These are phyloP conservation scores for Chytriomyces sp. DNA, from an alignment of 192 early-diverging fungal species.

Conservation along the genomic window DNA sequence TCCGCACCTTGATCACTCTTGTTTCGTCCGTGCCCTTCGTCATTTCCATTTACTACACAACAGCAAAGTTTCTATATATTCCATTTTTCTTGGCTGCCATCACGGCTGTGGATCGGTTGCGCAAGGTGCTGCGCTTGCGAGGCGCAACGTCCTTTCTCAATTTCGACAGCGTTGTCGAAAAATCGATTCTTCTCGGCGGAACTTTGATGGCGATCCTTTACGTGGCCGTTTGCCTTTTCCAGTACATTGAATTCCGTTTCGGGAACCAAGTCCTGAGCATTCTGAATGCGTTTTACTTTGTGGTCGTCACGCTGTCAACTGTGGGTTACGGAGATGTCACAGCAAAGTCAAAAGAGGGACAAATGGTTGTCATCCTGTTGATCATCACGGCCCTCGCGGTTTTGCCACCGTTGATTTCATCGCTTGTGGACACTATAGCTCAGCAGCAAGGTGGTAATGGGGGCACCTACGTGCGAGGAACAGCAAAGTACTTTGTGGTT, in stretches of 20 bases:
- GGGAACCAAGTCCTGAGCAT: slow-evolving; percentile 19
- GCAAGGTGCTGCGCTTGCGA: slow-evolving; percentile 60
- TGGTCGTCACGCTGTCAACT: slow-evolving; percentile 71
- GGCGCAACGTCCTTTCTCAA: slow-evolving; percentile 17
- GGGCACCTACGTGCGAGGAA: slow-evolving; percentile 39
- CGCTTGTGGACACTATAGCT: slow-evolving; percentile 36
- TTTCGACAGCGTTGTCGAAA: slow-evolving; percentile 51
- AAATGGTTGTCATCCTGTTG: slow-evolving; percentile 63
- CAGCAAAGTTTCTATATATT: slow-evolving; percentile 58
- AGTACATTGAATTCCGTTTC: slow-evolving; percentile 65
- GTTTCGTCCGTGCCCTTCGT: slow-evolving; percentile 63
- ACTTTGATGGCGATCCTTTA: slow-evolving; percentile 63
- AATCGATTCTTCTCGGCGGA: slow-evolving; percentile 57
- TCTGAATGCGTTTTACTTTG: slow-evolving; percentile 53
- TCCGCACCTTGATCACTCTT: slow-evolving; percentile 53
- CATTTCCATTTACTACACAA: slow-evolving; percentile 45
- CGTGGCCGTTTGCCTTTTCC: slow-evolving; percentile 64
- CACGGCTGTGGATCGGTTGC: slow-evolving; percentile 59
- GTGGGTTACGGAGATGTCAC: slow-evolving; percentile 79
- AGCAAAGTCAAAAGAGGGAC: slow-evolving; percentile 55
- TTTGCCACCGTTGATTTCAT: slow-evolving; percentile 58
- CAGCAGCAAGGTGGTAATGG: slow-evolving; percentile 33
- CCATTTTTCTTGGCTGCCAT: slow-evolving; percentile 70
- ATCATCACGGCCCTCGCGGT: slow-evolving; percentile 67
- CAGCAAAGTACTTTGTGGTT: slow-evolving; percentile 43